A percentile compares a stretch with the other conserved stretches of the same genome.
Conservation (phyloP, 805 yeast species). For the Candida golubevii region DNA sequence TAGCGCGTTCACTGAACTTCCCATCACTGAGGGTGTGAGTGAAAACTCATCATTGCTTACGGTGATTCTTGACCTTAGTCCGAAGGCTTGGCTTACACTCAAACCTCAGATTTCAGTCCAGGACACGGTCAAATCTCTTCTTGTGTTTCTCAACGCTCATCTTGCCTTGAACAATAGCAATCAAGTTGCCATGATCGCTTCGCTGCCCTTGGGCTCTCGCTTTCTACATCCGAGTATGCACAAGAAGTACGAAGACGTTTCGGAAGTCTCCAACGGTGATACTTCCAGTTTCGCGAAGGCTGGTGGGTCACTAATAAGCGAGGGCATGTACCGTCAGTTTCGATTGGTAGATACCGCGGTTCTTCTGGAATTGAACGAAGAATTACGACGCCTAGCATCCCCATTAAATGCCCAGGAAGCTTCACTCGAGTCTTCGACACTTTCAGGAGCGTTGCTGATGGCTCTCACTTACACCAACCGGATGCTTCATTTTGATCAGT, state of each 20-base stretch:
- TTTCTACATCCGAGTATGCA: slow-evolving; percentile 61
- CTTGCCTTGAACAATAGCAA: slow-evolving; percentile 80
- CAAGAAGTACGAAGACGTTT: slow-evolving; percentile 11
- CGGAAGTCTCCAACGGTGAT: slow-evolving; percentile 8
- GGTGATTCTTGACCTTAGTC: slow-evolving; percentile 73
- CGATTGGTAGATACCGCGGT: slow-evolving; percentile 73
- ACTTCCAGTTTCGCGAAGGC: not conserved
- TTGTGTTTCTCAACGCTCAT: slow-evolving; percentile 84
- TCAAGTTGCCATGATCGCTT: slow-evolving; percentile 74
- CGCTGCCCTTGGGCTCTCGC: slow-evolving; percentile 64
- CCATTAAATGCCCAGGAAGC: slow-evolving; percentile 12
- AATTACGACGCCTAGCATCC: slow-evolving; percentile 20
- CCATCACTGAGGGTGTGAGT: slow-evolving; percentile 21
- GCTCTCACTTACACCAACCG: slow-evolving; percentile 80
- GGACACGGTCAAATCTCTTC: slow-evolving; percentile 58
- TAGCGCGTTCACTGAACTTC: slow-evolving; percentile 43
- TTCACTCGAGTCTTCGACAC: slow-evolving; percentile 26
- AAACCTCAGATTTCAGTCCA: slow-evolving; percentile 47
- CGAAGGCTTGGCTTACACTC: slow-evolving; percentile 58
- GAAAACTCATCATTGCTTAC: slow-evolving; percentile 72
- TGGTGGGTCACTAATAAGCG: slow-evolving; percentile 28
- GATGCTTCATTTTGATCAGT: slow-evolving; percentile 46
- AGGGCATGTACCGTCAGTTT: slow-evolving; percentile 82
- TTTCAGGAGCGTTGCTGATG: slow-evolving; percentile 77
- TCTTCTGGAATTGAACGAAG: slow-evolving; percentile 49